Percentiles rank a stretch among this genome's conserved stretches.
Conservation (phyloP, 768 basidiomycete species). For the Dendrothele bispora region DNA sequence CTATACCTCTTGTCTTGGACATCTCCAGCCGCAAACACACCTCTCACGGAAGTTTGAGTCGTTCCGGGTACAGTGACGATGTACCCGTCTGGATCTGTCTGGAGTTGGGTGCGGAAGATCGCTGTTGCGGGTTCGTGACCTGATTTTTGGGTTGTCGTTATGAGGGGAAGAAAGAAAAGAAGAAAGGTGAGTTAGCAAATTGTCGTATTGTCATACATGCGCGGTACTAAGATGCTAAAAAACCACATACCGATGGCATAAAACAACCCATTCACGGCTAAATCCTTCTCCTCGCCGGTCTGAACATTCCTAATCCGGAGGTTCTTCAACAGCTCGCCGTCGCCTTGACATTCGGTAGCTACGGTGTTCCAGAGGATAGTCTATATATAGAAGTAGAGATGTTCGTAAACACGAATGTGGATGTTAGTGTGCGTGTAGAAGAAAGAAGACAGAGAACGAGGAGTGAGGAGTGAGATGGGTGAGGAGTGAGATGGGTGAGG, state of each 20-base stretch:
- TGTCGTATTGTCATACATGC: conserved; percentile 4
- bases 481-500: too few species aligned
- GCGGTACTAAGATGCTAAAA: neutral
- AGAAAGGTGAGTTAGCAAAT: too few species aligned
- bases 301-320: conserved; percentile 81
- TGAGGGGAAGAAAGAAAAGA: too few species aligned
- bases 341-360: conserved; percentile 89
- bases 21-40: conserved; percentile 98
- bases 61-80: conserved; percentile 96
- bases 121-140: conserved; percentile 91
- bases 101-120: conserved; percentile 83
- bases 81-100: conserved; percentile 93
- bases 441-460: neutral
- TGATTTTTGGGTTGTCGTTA: conserved; percentile 21
- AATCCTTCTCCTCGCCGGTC: conserved; percentile 79
- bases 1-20: conserved; percentile 97
- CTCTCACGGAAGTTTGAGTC: conserved; percentile 89
- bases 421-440: too few species aligned
- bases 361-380: conserved; percentile 93
- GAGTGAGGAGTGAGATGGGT: too few species aligned
- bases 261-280: conserved; percentile 90
- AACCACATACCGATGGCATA: conserved; percentile 76
- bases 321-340: conserved; percentile 88
- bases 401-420: too few species aligned
- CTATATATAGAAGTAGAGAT: too few species aligned